Conservation (phyloP, 768 basidiomycete genomes). For the Tephrocybe sp. region DNA sequence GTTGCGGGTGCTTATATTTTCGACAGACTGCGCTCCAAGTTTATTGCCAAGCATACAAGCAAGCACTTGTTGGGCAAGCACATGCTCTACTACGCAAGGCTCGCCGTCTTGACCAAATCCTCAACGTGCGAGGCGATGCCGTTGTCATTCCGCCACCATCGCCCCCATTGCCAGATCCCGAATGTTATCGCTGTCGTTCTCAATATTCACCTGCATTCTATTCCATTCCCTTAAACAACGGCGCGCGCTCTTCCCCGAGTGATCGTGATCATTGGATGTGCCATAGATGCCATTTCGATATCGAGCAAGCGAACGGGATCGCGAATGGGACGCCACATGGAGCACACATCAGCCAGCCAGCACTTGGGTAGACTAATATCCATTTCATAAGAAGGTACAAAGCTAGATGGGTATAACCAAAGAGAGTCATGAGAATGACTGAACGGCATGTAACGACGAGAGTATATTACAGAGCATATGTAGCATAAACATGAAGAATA, state of each 20-base stretch:
- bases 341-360: conserved; percentile 22
- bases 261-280: conserved; percentile 34
- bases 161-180: conserved; percentile 31
- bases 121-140: conserved; percentile 49
- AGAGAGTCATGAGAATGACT: background rate
- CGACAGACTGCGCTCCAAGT: conserved; percentile 85
- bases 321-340: conserved; percentile 25
- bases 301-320: conserved; percentile 25
- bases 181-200: conserved; percentile 64
- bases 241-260: conserved; percentile 1
- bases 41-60: conserved; percentile 85
- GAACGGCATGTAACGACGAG: background rate
- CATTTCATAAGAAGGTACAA: conserved; percentile 30
- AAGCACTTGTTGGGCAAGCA: conserved; percentile 65
- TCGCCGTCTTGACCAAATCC: conserved; percentile 72
- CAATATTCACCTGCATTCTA: conserved; percentile 80
- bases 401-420: background rate
- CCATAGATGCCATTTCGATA: conserved; percentile 47
- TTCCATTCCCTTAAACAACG: conserved; percentile 22
- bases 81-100: conserved; percentile 91
- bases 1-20: conserved; percentile 3
- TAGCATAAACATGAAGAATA: background rate
- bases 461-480: too few relatives aligned
- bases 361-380: conserved; percentile 21
- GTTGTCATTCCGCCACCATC: conserved; percentile 21